Conservation (phyloP, 2,329 filamentous ascomycete genomes). For the Cladosporium sp. region DNA sequence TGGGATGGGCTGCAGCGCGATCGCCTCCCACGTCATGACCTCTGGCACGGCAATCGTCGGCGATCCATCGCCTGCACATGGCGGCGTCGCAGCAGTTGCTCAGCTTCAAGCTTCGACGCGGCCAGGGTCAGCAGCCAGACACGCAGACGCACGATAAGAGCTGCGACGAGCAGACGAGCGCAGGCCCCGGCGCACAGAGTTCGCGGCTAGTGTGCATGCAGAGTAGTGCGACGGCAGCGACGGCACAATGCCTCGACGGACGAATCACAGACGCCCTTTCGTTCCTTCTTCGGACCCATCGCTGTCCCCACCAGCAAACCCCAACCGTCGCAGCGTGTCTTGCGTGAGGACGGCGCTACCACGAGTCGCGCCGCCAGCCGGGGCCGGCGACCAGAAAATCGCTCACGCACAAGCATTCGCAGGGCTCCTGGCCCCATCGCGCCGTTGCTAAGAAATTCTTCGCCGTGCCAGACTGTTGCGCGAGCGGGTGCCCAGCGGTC, state of each 20-base stretch:
- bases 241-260: background rate
- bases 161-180: background rate
- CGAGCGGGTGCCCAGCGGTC: constrained; percentile 8
- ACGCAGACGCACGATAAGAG: constrained; percentile 5
- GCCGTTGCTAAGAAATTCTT: constrained; percentile 14
- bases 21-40: constrained; percentile 10
- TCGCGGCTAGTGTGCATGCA: background rate
- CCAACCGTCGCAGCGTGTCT: constrained; percentile 12
- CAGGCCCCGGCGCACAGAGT: too few species aligned
- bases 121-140: constrained; percentile 5
- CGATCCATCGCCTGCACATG: background rate
- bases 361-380: constrained; percentile 12
- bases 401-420: constrained; percentile 7
- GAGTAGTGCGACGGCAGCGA: background rate
- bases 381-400: constrained; percentile 14
- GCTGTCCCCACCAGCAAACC: constrained; percentile 2
- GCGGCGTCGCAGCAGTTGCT: background rate
- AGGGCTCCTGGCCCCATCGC: constrained; percentile 6
- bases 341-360: constrained; percentile 10
- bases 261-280: background rate
- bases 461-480: constrained; percentile 8
- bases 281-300: background rate
- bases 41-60: constrained; percentile 2
- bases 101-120: constrained; percentile 5
- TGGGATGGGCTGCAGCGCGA: background rate